Conservation (phyloP, 176 grass and related monocot species). For the Oryza officinalis region DNA sequence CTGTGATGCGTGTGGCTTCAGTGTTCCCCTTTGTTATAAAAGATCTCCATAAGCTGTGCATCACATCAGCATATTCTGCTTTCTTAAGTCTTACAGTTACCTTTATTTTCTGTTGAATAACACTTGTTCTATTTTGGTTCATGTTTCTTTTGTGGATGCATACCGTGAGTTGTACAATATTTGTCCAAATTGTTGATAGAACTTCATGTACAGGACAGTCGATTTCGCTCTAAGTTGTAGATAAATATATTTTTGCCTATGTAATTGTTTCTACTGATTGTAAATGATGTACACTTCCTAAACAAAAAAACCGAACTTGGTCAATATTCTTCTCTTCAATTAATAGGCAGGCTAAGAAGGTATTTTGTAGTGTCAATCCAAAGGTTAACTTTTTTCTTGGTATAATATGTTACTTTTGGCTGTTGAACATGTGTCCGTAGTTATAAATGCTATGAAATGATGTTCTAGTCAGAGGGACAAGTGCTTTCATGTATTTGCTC, state of each 20-base stretch:
- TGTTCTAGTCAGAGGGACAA: background rate
- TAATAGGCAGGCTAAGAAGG: background rate
- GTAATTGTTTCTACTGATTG: background rate
- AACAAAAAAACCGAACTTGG: background rate
- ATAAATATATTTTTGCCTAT: background rate
- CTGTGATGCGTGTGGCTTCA: background rate
- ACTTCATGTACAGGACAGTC: background rate
- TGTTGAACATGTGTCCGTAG: background rate
- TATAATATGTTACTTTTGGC: background rate
- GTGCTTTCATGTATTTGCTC: background rate
- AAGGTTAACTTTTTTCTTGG: background rate
- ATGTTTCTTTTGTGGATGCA: background rate
- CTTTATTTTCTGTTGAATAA: background rate
- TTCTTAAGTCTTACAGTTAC: background rate
- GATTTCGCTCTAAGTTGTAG: background rate
- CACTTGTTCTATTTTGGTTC: background rate
- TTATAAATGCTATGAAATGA: background rate
- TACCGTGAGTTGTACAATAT: background rate
- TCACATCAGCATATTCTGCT: background rate
- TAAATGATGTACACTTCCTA: constrained; percentile 11
- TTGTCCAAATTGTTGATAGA: background rate
- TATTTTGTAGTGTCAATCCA: background rate
- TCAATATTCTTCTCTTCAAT: background rate
- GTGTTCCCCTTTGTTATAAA: background rate
- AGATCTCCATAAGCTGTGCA: background rate